Base-by-base conservation (phyloP, 2,329 filamentous ascomycete genomes). In the Epichloe uncinata region DNA sequence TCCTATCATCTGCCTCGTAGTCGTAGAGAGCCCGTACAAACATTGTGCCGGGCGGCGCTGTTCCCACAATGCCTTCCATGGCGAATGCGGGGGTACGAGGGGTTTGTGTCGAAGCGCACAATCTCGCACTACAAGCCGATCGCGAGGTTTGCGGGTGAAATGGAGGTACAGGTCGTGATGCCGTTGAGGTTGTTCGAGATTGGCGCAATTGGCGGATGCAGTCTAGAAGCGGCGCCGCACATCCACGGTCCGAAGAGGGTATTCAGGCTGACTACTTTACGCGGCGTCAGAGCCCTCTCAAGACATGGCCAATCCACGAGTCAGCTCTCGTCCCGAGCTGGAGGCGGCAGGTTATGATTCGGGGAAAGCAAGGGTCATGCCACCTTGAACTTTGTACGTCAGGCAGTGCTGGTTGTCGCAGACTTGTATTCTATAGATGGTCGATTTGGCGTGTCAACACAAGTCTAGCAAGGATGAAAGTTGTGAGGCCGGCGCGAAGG, bases 21-120 rank as follows among this genome's bases (percentile, higher is more conserved):
- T 96, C 88, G 74, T 97, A 98, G 55, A 97, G 78, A 44, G 93
- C 93, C 63, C 89, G 85, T 62, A 98, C 93, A 65, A 93, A 97
- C 74, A 96, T 84, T 62, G 82, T 80, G 64, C 80, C 78, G 53
- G 73, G 73, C 53, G 79, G 77, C 62, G 78, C 72, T 56, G 76
- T 73, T 54, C 75, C 74, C 59, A 78, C 70, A 55, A 81, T 71
- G 56, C 78, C 77, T 66, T 82, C 82, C 79, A 83, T 83, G 60
- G 56, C 50, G 47, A 42, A 42, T 49, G 45, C 49, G 46, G 45
- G 45, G 51, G 18, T 18, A 30, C 30, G 40, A 42, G 50, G 30
- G 43, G 47, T 38, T 41, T 42, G 41, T 34, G 36, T 45, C 43
- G 30, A 42, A 26, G 42, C 50, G 30, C 49, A 45, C 50, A 46